A percentile compares a stretch with the other conserved stretches of the same genome.
Conservation (phyloP, 768 basidiomycete genomes). For the Collybia sp. region DNA sequence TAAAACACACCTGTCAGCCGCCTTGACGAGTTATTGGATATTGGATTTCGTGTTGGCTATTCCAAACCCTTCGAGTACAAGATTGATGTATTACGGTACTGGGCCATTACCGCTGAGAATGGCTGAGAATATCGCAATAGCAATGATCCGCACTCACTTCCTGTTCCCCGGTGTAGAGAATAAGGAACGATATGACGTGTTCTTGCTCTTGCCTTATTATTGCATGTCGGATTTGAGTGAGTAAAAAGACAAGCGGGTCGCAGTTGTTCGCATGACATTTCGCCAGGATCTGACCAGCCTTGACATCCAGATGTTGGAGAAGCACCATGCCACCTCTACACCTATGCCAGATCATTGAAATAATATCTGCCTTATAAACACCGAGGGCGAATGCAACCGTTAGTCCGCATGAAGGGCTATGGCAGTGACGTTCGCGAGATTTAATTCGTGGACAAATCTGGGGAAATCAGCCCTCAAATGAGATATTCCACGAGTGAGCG, state of each 20-base stretch:
- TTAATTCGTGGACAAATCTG: too few species aligned
- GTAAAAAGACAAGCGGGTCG: constrained; percentile 55
- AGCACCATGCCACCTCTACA: too few species aligned
- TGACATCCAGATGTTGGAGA: too few species aligned
- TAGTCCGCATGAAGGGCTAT: too few species aligned
- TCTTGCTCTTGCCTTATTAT: constrained; percentile 51
- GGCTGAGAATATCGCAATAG: constrained; percentile 56
- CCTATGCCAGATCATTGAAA: too few species aligned
- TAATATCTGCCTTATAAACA: too few species aligned
- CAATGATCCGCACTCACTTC: constrained; percentile 63
- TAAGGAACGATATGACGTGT: constrained; percentile 46
- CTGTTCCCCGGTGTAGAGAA: constrained; percentile 64
- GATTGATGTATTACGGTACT: constrained; percentile 70
- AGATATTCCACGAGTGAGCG: too few species aligned
- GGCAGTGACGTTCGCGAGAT: too few species aligned
- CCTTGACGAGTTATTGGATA: constrained; percentile 5
- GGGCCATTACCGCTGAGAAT: constrained; percentile 56
- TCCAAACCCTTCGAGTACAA: constrained; percentile 62
- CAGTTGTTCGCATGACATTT: constrained; percentile 66
- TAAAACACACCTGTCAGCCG: not conserved
- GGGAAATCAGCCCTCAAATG: too few species aligned
- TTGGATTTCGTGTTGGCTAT: constrained; percentile 47
- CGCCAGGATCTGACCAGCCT: constrained; percentile 59
- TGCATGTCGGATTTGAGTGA: constrained; percentile 69
- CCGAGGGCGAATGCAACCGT: too few species aligned